phyloP scores from a whole-genome alignment of 208 protist genomes.

The Endotrypanum monterogeii region DNA sequence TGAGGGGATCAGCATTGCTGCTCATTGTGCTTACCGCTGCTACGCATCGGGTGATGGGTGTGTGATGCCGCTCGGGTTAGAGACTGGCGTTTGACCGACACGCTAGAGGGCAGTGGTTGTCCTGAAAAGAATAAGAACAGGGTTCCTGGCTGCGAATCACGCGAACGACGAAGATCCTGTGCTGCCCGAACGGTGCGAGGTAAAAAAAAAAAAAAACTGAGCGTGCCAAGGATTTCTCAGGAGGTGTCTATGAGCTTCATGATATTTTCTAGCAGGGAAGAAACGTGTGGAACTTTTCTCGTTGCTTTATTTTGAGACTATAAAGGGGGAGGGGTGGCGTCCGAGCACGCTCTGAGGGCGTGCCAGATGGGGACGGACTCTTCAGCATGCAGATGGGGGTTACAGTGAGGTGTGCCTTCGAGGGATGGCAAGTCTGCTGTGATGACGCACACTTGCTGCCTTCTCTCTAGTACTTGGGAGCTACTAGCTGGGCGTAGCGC shows the following conservation, averaged over 20 bases:
- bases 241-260: neutral
- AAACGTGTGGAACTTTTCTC: neutral
- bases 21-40: no score
- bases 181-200: neutral
- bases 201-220: neutral
- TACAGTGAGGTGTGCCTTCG: neutral
- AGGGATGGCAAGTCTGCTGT: neutral
- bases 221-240: neutral
- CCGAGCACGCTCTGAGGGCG: neutral
- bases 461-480: neutral
- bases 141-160: neutral
- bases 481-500: neutral
- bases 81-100: no score
- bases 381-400: neutral
- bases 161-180: neutral
- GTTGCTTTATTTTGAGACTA: neutral
- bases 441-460: neutral
- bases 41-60: no score
- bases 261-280: neutral
- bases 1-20: no score
- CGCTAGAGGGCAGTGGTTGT: no score
- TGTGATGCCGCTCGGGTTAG: no score
- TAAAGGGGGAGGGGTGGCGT: constrained; percentile 3
- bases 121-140: no score
- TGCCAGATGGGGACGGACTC: neutral